Evolutionary conservation across 2,329 filamentous ascomycete genomes (phyloP).

Genomic region (Paradendryphiella salina): DNA sequence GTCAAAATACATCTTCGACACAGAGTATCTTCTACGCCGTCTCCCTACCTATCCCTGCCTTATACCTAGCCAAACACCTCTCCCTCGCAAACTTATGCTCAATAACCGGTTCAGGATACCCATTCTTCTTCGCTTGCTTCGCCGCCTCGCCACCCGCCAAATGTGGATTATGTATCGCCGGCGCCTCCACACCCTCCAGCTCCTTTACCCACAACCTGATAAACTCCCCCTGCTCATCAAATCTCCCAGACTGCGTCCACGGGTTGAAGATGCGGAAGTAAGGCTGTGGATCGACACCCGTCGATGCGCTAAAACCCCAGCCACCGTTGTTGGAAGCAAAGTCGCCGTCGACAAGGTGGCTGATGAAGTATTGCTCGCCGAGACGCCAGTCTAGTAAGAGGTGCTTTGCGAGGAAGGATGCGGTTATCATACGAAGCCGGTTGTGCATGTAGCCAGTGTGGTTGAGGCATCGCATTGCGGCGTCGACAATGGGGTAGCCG

Average conservation of each 20-base stretch:
- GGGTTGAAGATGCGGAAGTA: slow-evolving; percentile 94
- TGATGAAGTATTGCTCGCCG: slow-evolving; percentile 57
- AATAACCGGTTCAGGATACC: slow-evolving; percentile 76
- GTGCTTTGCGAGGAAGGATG: slow-evolving; percentile 56
- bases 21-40: slow-evolving; percentile 45
- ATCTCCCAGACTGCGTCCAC: slow-evolving; percentile 80
- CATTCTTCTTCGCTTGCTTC: slow-evolving; percentile 62
- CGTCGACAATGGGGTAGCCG: slow-evolving; percentile 56
- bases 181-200: slow-evolving; percentile 64
- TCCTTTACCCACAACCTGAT: slow-evolving; percentile 84
- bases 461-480: slow-evolving; percentile 57
- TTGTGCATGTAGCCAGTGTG: slow-evolving; percentile 59
- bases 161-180: slow-evolving; percentile 81
- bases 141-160: slow-evolving; percentile 59
- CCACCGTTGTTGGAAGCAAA: slow-evolving; percentile 62
- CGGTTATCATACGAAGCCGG: slow-evolving; percentile 56
- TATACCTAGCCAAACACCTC: slow-evolving; percentile 70
- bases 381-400: slow-evolving; percentile 56
- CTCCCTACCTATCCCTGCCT: slow-evolving; percentile 61
- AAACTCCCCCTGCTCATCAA: slow-evolving; percentile 76
- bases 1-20: too few species aligned
- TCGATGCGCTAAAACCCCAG: slow-evolving; percentile 68
- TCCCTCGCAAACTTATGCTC: slow-evolving; percentile 71
- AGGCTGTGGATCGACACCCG: slow-evolving; percentile 81
- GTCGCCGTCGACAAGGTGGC: slow-evolving; percentile 54